Base-by-base conservation (phyloP, 148 eudicot genomes). In the Beta vulgaris region DNA sequence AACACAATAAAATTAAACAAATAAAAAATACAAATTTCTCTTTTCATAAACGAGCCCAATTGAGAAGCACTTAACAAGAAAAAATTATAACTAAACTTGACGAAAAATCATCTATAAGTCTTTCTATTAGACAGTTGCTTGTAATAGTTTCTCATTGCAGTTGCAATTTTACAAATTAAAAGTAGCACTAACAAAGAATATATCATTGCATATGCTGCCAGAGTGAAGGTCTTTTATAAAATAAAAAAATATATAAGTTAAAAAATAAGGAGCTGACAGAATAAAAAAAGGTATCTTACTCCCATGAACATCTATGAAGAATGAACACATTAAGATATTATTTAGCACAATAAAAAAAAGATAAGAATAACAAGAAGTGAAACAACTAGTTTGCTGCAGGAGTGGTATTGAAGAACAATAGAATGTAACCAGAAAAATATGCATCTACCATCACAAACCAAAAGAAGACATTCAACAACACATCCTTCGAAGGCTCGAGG, bases 401-500 rank as follows among this genome's bases (percentile, higher is more conserved):
- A 39, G 29, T 59, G 36, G 18, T 21, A 36, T 37, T 48, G 10
- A 7, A 28, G 13, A 26, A 16, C 5, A 51, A 34, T 19, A 26
- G 54, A 64, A 25, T n/a, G 7, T 26, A n/a, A 29, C 13, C 8
- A 19, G n/a, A 29, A 35, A 53, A 23, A 25, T 9, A 8, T n/a
- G 21, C 39, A 44, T 10, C 23, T 62, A 37, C 42, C 25, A 55
- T 51, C 23, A 46, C 46, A 70, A 39, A 53, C 55, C 51, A 43
- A 37, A 32, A 73, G 53, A 23, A 28, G 31, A 73, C 35, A 43
- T 73, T 28, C 14, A 69, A 10, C 36, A 37, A 43, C 54, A 34
- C 75, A 53, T 58, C 44, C 6, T 23, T 37, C 40, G 23, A 58
- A 35, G 68, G 77, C 15, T 32, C 44, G 15, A 35, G 68, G 77